Conservation (phyloP, 805 yeast genomes). For the Spathaspora boniae region DNA sequence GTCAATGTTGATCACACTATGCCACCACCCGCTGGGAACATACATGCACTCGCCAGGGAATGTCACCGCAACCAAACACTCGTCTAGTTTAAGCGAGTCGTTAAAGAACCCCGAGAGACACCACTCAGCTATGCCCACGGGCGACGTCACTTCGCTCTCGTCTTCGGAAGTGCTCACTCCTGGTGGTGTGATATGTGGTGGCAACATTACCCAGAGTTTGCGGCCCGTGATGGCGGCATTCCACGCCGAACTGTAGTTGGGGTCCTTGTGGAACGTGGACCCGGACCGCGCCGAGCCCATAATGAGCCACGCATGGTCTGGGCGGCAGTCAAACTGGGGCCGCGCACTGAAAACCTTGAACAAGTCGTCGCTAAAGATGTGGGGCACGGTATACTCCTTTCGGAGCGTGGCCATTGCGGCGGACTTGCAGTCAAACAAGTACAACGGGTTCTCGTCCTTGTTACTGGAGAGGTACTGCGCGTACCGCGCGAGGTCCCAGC, state of each 20-base stretch:
- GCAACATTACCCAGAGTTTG: constrained; percentile 87
- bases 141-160: constrained; percentile 87
- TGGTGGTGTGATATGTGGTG: constrained; percentile 74
- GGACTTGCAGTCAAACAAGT: constrained; percentile 78
- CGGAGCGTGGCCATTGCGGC: constrained; percentile 58
- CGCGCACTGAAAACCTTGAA: constrained; percentile 49
- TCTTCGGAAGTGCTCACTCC: constrained; percentile 76
- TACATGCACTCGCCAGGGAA: constrained; percentile 80
- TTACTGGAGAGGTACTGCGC: constrained; percentile 58
- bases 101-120: constrained; percentile 76
- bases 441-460: constrained; percentile 79
- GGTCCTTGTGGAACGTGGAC: constrained; percentile 90
- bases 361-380: constrained; percentile 54
- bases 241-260: constrained; percentile 90
- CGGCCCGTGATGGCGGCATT: constrained; percentile 71
- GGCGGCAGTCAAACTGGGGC: constrained; percentile 49
- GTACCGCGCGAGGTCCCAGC: constrained; percentile 69
- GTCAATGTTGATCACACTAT: constrained; percentile 79
- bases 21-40: constrained; percentile 99
- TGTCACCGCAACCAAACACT: constrained; percentile 67
- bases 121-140: constrained; percentile 94
- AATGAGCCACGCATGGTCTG: constrained; percentile 91
- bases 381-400: constrained; percentile 53
- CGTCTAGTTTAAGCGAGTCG: constrained; percentile 55
- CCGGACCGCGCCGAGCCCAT: constrained; percentile 82